Conservation (phyloP, 805 yeast species). For the Candida ortonii region DNA sequence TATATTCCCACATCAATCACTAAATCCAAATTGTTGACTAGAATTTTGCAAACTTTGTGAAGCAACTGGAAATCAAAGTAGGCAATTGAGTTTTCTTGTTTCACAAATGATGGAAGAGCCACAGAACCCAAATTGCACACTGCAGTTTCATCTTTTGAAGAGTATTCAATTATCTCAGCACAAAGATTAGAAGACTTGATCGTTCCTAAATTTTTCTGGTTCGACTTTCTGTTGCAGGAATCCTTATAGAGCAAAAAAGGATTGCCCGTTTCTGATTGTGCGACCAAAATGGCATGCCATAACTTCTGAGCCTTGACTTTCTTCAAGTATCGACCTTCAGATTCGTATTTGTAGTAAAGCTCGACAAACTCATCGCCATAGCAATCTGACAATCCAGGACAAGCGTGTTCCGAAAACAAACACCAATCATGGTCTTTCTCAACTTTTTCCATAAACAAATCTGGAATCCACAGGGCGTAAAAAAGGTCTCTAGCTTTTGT, state of each 20-base stretch:
- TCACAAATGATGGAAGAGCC: constrained; percentile 77
- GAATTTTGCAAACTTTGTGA: constrained; percentile 73
- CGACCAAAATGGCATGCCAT: constrained; percentile 85
- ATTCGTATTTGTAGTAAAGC: constrained; percentile 71
- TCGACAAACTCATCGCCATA: constrained; percentile 81
- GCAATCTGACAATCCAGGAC: constrained; percentile 79
- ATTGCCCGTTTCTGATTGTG: constrained; percentile 95
- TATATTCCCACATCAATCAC: constrained; percentile 83
- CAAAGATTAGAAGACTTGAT: constrained; percentile 93
- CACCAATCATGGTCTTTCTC: constrained; percentile 80
- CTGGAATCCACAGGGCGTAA: constrained; percentile 93
- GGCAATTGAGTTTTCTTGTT: constrained; percentile 39
- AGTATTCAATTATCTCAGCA: constrained; percentile 91
- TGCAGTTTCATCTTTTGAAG: constrained; percentile 89
- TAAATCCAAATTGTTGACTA: constrained; percentile 73
- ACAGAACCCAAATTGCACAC: constrained; percentile 93
- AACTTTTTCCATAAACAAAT: constrained; percentile 89
- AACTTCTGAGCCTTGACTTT: constrained; percentile 82
- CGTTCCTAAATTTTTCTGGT: constrained; percentile 88
- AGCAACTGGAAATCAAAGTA: constrained; percentile 70
- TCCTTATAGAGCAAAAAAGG: constrained; percentile 95
- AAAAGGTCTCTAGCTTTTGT: constrained; percentile 89
- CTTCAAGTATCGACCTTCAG: constrained; percentile 59
- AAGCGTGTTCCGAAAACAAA: constrained; percentile 82
- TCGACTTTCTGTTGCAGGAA: constrained; percentile 80